Evolutionary conservation across 495 filamentous ascomycete species (phyloP), one percentile per base, ranked within the genome.

Genomic region (Daldinia loculata): DNA sequence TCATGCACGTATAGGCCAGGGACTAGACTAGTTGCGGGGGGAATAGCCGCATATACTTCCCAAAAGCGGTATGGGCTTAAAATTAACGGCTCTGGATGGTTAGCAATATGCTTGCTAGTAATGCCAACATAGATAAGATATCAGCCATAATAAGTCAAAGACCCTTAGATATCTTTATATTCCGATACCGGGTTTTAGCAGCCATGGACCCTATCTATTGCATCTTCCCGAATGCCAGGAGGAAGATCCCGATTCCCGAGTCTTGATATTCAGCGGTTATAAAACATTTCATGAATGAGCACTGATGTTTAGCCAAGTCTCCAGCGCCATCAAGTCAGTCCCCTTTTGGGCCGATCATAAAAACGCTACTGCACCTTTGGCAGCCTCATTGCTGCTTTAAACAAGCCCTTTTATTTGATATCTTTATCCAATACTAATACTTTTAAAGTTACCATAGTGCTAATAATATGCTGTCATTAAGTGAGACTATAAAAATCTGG

Each of bases 241-340:
- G 27, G 67, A 50, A 74, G 71, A 74, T 74, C 62, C 71, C 71
- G 71, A 74, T 74, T 61, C n/a, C 71, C 71, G 71, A 74, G 26
- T 32, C 14, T 32, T 27, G 4, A 51, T 17, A 34, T 34, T 36
- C 36, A 61, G 56, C 63, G 34, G 43, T n/a, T 39, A 30, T 24
- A 14, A 27, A 9, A 12, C 30, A 38, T 27, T 1, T 60, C 36
- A 61, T 48, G 41, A 22, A 58, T 14, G 24, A 34, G n/a, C 30
- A 32, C 7, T 19, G 14, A 45, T 56, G 32, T 19, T 19, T 19
- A 32, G 45, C 14, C 39, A 34, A 39, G 30, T 63, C 17, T 52
- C 57, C 58, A 45, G 29, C 5, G 30, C 27, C 55, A 65, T 56
- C 55, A 39, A 56, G 48, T 56, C 9, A 24, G 9, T 48, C 3